These are phyloP conservation scores for Aspergillus conjunctus DNA, from an alignment of 495 filamentous ascomycete species.

Conservation along the genomic window DNA sequence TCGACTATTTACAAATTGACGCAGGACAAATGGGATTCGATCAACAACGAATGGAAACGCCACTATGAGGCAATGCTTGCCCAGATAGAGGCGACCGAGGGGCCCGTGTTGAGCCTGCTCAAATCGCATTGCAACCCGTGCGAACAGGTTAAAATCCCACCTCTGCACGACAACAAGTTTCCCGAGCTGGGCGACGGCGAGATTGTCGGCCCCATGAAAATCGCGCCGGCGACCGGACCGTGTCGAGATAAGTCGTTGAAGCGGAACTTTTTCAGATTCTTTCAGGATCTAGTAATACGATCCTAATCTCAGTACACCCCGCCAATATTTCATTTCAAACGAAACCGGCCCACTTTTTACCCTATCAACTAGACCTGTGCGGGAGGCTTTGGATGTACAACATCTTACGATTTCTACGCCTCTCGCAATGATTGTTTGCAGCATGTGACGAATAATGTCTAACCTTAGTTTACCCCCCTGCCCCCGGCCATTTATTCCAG, in stretches of 20 bases:
- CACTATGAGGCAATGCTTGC: slow-evolving; percentile 63
- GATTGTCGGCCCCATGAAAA: slow-evolving; percentile 88
- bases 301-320: slow-evolving; percentile 22
- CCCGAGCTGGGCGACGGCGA: slow-evolving; percentile 84
- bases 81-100: slow-evolving; percentile 39
- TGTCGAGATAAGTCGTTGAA: slow-evolving; percentile 41
- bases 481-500: slow-evolving; percentile 16
- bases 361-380: slow-evolving; percentile 7
- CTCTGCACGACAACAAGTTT: slow-evolving; percentile 76
- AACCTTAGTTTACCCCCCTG: slow-evolving; percentile 14
- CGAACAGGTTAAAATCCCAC: slow-evolving; percentile 60
- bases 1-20: slow-evolving; percentile 83
- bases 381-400: slow-evolving; percentile 31
- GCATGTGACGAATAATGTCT: slow-evolving; percentile 44
- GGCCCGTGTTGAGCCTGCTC: slow-evolving; percentile 40
- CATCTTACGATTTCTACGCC: slow-evolving; percentile 27
- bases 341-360: slow-evolving; percentile 15
- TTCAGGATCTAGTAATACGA: slow-evolving; percentile 47
- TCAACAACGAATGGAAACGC: slow-evolving; percentile 68
- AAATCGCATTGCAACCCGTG: slow-evolving; percentile 47
- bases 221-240: slow-evolving; percentile 39
- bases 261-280: slow-evolving; percentile 50
- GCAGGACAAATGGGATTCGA: slow-evolving; percentile 80
- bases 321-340: background rate
- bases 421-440: slow-evolving; percentile 26